Evolutionary conservation across 176 grass and related monocot genomes (phyloP), one percentile per base, ranked within the genome.

Genomic region (Bolboschoenus planiculmis): DNA sequence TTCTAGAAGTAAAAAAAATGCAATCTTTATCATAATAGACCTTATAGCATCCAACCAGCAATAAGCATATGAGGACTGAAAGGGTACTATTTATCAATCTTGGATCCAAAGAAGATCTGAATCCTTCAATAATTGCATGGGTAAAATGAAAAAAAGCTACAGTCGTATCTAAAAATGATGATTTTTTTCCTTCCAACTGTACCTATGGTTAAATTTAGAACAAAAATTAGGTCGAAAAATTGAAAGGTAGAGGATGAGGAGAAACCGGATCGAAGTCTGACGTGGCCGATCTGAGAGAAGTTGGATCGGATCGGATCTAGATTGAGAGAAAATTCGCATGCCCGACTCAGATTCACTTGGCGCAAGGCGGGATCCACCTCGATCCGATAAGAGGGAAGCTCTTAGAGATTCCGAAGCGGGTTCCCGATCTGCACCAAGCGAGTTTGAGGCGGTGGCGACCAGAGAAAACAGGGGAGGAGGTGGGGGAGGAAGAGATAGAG

Each of bases 361-460:
- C 90, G 96, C 92, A 99, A 93, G 91, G 91, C 96, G 92, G 96
- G 96, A 99, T 94, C 92, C 88, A 59, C 67, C 86, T 83, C 85
- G 71, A 21, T 57, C 44, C 67, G 84, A 85, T 80, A 56, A 84
- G 61, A 72, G 74, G 36, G 67, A 21, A 50, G 34, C 80, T 35
- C 64, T 82, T 53, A 53, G 63, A 73, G 76, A 87, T 83, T 72
- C 70, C 66, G 7, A 56, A 50, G 71, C 50, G 84, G 81, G 96
- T 90, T 99, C 96, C 96, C 96, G 96, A 99, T 94, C 96, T 99
- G 96, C 96, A 99, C 96, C 96, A 99, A 99, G 96, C 96, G 96
- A 99, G 89, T 83, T 87, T 82, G 96, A 99, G 93, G 83, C 91
- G 90, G 96, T 83, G 80, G 89, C 89, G 86, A 90, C 82, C 43